Conservation (phyloP, 306 rosid species). For the Ormosia emarginata region DNA sequence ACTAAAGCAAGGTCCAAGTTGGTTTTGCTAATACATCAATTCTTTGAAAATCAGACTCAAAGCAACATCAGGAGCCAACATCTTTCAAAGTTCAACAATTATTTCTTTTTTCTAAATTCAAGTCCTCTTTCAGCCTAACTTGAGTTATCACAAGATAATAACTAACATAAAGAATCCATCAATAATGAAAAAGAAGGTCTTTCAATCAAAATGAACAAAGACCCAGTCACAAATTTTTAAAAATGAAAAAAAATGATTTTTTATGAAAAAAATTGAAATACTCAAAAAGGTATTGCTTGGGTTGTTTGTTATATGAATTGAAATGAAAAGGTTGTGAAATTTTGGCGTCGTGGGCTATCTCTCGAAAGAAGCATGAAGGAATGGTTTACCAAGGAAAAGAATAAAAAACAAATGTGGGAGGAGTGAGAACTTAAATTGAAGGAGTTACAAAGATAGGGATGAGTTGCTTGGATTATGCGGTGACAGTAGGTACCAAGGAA, state of each 20-base stretch:
- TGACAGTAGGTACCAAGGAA: too few species aligned
- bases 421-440: slow-evolving; percentile 43
- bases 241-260: neutral
- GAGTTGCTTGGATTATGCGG: too few species aligned
- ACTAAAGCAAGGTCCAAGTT: slow-evolving; percentile 17
- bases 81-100: slow-evolving; percentile 10
- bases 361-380: slow-evolving; percentile 19
- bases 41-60: slow-evolving; percentile 47
- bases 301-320: neutral
- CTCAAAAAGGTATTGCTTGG: neutral
- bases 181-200: slow-evolving; percentile 15
- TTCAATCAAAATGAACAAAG: slow-evolving; percentile 33
- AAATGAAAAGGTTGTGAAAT: neutral
- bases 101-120: neutral
- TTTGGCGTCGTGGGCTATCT: neutral
- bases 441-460: neutral
- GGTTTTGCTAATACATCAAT: slow-evolving; percentile 28
- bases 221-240: neutral
- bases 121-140: slow-evolving; percentile 8
- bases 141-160: neutral
- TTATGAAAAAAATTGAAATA: neutral
- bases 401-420: slow-evolving; percentile 43
- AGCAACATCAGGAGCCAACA: slow-evolving; percentile 61
- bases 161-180: slow-evolving; percentile 2
- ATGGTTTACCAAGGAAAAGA: slow-evolving; percentile 50